Evolutionary conservation across 2,329 filamentous ascomycete genomes (phyloP), one percentile per base, ranked within the genome.

Genomic region (Anisogramma anomala): DNA sequence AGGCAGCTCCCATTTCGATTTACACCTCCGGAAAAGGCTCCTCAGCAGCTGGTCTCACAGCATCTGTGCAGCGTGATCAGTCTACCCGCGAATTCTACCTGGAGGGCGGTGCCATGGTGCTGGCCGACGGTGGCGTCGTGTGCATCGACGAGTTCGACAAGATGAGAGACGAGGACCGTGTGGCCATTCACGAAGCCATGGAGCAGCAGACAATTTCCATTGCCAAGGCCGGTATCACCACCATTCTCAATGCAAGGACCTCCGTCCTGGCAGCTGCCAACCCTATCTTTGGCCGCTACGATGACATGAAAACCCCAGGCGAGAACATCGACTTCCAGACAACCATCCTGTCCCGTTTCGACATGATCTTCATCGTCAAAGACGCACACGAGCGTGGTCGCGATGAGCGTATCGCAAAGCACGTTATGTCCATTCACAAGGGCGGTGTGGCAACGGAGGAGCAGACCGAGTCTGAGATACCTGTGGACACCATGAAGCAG

Each of bases 141-240:
- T 96, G 91, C 62, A 98, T 98, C 53, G 91, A 98, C 57, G 91
- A 98, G 64, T 98, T 98, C 57, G 91, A 98, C 67, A 98, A 98
- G 70, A 98, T 98, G 91, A 76, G 91, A 48, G 91, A 98, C 58
- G 91, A 98, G 61, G 91, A 98, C 54, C 77, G 91, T 52, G 91
- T 96, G 6, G 91, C 91, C 2, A 98, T 98, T 51, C 91, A 98
- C 70, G 91, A 98, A 73, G 91, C 91, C 44, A 98, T 98, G 91
- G 91, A 98, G 60, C 91, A 98, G 65, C 91, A 98, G 62, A 98
- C 91, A 0, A 98, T 98, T 47, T 96, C 91, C 9, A 96, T 98
- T 53, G 91, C 91, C 49, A 96, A 98, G 65, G 91, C 91, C 1
- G 91, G 91, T 53, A 98, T 98, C 57, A 98, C 91, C 1, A 98